phyloP scores from a whole-genome alignment of 1,284 basidiomycete genomes.

The Malassezia yamatoensis region DNA sequence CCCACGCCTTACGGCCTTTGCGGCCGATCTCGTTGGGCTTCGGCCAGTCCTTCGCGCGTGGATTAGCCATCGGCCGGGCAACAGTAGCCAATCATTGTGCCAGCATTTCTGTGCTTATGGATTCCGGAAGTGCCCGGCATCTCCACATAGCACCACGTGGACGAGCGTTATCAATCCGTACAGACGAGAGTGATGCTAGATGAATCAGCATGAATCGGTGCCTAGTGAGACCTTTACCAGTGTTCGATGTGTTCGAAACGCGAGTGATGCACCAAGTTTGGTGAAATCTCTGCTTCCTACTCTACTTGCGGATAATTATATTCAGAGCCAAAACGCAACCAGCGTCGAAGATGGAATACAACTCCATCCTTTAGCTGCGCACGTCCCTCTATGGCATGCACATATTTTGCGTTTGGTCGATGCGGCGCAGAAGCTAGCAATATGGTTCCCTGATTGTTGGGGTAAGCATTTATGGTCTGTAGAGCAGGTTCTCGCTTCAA shows the following conservation, averaged over 20 bases:
- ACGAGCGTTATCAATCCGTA: too few species aligned
- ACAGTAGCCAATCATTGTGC: constrained; percentile 7
- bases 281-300: too few species aligned
- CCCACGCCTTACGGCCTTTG: constrained; percentile 7
- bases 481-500: not conserved
- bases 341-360: not conserved
- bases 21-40: not conserved
- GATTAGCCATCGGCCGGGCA: constrained; percentile 15
- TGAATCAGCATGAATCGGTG: not conserved
- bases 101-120: constrained; percentile 8
- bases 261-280: not conserved
- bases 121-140: constrained; percentile 11
- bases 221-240: constrained; percentile 12
- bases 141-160: constrained; percentile 12
- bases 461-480: not conserved
- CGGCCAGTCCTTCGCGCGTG: constrained; percentile 8
- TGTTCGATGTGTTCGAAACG: constrained; percentile 11
- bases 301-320: too few species aligned
- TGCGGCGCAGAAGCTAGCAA: not conserved
- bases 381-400: constrained; percentile 12
- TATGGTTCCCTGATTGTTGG: constrained; percentile 7
- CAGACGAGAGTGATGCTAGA: too few species aligned
- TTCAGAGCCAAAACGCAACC: not conserved
- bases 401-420: constrained; percentile 11
- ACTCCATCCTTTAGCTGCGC: constrained; percentile 11